Evolutionary conservation across 768 basidiomycete genomes (phyloP), one percentile per base, ranked within the genome.

Genomic region (Dioszegia crocea): DNA sequence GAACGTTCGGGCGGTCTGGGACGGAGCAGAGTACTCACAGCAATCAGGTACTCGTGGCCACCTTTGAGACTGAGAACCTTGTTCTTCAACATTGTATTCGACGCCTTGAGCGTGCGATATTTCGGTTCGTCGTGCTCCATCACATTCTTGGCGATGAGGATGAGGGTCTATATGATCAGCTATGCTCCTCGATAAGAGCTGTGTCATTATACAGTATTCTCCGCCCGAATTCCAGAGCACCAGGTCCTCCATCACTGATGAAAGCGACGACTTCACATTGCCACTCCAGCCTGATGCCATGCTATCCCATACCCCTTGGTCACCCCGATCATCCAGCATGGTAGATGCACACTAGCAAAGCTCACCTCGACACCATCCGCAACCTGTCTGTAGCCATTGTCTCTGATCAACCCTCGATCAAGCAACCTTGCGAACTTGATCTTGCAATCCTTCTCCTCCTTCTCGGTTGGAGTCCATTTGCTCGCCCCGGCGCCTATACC

Each of bases 401-500:
- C 73, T 47, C 73, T 62, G 0, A 74, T 63, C 4, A 74, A 63
- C 1, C 70, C 73, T 38, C 70, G 65, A 64, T 71, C 67, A 38
- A 74, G 56, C 57, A 71, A 46, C 56, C 63, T 59, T 5, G 55
- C 56, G 49, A 73, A 73, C n/a, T 66, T 60, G 27, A 56, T 46
- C 44, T 59, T 59, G 21, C 38, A 49, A 19, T 68, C 65, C 27
- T 51, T 33, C 46, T 74, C 72, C 24, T 66, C 65, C 57, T 71
- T 67, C 39, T 71, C 67, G n/a, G 57, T 54, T 16, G 59, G 61
- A 36, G 17, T 31, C 59, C 52, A 60, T 29, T n/a, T 31, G 12
- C 30, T 29, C 38, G 10, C 39, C 14, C 11, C 19, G 8, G 54
- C 30, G 30, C 26, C 31, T 16, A 16, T 14, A 24, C 43, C 45